Evolutionary conservation across 1,284 basidiomycete species (phyloP).

Genomic region (Paramarasmius palmivorus): DNA sequence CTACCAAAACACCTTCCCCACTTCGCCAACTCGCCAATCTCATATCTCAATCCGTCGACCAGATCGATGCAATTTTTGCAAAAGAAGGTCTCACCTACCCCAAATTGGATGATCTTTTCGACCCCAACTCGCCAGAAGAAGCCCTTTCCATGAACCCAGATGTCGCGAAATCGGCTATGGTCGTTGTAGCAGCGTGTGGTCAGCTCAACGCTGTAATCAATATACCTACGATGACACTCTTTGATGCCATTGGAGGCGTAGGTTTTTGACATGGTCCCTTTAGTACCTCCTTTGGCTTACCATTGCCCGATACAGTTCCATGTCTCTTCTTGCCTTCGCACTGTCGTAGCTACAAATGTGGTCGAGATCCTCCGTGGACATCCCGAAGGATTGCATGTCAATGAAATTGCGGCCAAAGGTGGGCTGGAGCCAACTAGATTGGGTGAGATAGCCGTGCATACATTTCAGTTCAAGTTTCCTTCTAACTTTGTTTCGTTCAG

Average conservation of each 20-base stretch:
- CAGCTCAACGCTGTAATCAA: constrained; percentile 30
- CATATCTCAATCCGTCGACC: constrained; percentile 10
- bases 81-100: constrained; percentile 15
- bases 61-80: constrained; percentile 18
- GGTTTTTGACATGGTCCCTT: constrained; percentile 1
- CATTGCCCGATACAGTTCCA: constrained; percentile 17
- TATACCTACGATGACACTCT: constrained; percentile 21
- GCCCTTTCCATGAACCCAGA: constrained; percentile 15
- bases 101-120: constrained; percentile 21
- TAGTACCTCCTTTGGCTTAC: neutral
- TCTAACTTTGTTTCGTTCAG: neutral
- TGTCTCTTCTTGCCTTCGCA: constrained; percentile 22
- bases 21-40: constrained; percentile 2
- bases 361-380: constrained; percentile 35
- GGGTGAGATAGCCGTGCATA: constrained; percentile 21
- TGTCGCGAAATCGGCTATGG: constrained; percentile 16
- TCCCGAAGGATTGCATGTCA: constrained; percentile 32
- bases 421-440: constrained; percentile 29
- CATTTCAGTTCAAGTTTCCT: neutral
- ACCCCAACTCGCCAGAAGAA: constrained; percentile 21
- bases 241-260: constrained; percentile 19
- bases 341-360: constrained; percentile 28
- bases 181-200: constrained; percentile 29
- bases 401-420: constrained; percentile 31
- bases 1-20: too few species aligned